These are phyloP conservation scores for Prunus salicina DNA, from an alignment of 306 rosid species.

Conservation along the genomic window DNA sequence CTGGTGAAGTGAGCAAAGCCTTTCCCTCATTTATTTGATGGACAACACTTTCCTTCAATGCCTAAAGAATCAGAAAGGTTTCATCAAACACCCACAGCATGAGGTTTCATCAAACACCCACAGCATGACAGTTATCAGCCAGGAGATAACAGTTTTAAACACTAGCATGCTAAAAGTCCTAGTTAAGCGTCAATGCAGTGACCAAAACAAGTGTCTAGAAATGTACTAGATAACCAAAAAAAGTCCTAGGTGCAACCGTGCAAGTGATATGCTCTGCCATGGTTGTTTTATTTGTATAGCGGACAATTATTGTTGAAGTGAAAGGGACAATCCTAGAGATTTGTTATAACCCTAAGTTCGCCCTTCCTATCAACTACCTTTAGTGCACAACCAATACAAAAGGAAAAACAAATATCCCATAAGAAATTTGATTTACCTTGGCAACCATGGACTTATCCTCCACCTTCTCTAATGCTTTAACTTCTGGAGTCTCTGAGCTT, in stretches of 20 bases:
- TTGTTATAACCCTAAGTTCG: no score
- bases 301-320: no score
- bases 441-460: conserved; percentile 64
- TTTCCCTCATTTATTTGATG: conserved; percentile 65
- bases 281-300: no score
- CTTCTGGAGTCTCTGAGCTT: conserved; percentile 81
- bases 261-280: no score
- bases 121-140: background rate
- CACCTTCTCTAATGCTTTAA: conserved; percentile 64
- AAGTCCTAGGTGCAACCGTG: no score
- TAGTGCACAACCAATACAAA: background rate
- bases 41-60: conserved; percentile 67
- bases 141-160: background rate
- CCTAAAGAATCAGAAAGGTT: conserved; percentile 47
- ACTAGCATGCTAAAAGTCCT: background rate
- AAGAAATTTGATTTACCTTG: conserved; percentile 39
- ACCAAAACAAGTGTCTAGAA: background rate
- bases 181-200: background rate
- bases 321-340: no score
- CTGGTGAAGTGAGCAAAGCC: conserved; percentile 34
- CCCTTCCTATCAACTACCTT: background rate
- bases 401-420: conserved; percentile 7
- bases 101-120: background rate
- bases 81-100: background rate
- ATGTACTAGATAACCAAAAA: no score